Evolutionary conservation across 1,139 yeast species (phyloP).

Genomic region (Candida mesenterica): DNA sequence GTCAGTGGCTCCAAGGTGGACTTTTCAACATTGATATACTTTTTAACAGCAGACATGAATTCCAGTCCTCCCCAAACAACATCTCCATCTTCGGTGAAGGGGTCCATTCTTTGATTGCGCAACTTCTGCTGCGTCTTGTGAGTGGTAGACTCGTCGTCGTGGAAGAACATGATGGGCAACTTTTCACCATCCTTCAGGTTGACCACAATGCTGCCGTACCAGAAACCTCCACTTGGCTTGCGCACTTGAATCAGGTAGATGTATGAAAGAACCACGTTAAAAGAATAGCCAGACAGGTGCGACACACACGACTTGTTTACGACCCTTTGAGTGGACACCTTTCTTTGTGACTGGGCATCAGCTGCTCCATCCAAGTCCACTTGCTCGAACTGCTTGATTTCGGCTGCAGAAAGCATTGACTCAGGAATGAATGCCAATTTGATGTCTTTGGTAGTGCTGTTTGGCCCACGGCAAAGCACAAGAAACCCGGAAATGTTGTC

Average conservation of each 20-base stretch:
- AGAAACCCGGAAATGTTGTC: slow-evolving; percentile 82
- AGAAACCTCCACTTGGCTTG: slow-evolving; percentile 81
- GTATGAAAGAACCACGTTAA: slow-evolving; percentile 56
- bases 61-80: slow-evolving; percentile 92
- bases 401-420: slow-evolving; percentile 45
- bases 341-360: slow-evolving; percentile 13
- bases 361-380: slow-evolving; percentile 45
- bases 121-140: slow-evolving; percentile 60
- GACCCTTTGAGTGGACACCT: slow-evolving; percentile 19
- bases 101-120: slow-evolving; percentile 66
- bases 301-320: slow-evolving; percentile 55
- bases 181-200: slow-evolving; percentile 70
- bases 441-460: slow-evolving; percentile 55
- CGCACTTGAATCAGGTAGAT: slow-evolving; percentile 80
- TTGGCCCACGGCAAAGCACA: slow-evolving; percentile 57
- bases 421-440: slow-evolving; percentile 80
- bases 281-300: slow-evolving; percentile 61
- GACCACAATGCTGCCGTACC: slow-evolving; percentile 84
- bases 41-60: slow-evolving; percentile 55
- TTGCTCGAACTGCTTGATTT: slow-evolving; percentile 46
- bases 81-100: slow-evolving; percentile 62
- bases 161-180: slow-evolving; percentile 83
- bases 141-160: slow-evolving; percentile 82
- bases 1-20: slow-evolving; percentile 73
- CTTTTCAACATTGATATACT: slow-evolving; percentile 59